phyloP scores from a whole-genome alignment of 2,329 filamentous ascomycete species.

The Alternaria metachromatica region DNA sequence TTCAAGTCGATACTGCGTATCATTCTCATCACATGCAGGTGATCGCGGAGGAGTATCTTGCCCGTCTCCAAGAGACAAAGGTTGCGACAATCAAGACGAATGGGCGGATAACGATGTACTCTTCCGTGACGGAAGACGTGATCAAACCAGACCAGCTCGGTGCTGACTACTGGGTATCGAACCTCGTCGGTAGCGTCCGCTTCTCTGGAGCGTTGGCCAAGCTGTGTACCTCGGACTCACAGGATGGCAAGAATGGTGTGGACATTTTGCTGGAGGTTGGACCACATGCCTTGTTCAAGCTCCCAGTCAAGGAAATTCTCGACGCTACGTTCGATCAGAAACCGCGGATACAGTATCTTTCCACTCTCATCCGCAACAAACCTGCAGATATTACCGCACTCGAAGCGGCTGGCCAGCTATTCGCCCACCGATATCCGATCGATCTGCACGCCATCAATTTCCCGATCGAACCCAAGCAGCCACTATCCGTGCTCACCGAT shows the following conservation, averaged over 20 bases:
- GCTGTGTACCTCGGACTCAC: neutral
- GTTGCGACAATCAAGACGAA: neutral
- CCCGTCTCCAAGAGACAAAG: conserved; percentile 1
- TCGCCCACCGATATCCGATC: neutral
- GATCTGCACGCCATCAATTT: conserved; percentile 12
- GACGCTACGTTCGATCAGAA: conserved; percentile 2
- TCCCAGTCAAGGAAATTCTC: conserved; percentile 11
- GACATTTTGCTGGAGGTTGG: conserved; percentile 22
- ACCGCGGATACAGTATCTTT: conserved; percentile 9
- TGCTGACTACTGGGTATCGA: conserved; percentile 34
- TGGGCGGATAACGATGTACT: conserved; percentile 12
- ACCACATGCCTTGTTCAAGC: conserved; percentile 15
- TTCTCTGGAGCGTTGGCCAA: conserved; percentile 9
- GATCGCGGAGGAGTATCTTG: conserved; percentile 24
- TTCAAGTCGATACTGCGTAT: conserved; percentile 54
- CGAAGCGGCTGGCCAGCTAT: conserved; percentile 11
- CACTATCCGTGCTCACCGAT: conserved; percentile 14
- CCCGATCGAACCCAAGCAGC: conserved; percentile 8
- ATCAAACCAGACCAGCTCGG: conserved; percentile 17
- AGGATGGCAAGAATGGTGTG: neutral
- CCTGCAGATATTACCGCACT: conserved; percentile 9
- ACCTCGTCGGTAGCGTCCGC: conserved; percentile 26
- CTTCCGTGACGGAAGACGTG: conserved; percentile 20
- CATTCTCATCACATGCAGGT: conserved; percentile 54
- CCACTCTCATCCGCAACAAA: conserved; percentile 12